phyloP scores from a whole-genome alignment of 148 eudicot species.

The Salicornia ramosissima region DNA sequence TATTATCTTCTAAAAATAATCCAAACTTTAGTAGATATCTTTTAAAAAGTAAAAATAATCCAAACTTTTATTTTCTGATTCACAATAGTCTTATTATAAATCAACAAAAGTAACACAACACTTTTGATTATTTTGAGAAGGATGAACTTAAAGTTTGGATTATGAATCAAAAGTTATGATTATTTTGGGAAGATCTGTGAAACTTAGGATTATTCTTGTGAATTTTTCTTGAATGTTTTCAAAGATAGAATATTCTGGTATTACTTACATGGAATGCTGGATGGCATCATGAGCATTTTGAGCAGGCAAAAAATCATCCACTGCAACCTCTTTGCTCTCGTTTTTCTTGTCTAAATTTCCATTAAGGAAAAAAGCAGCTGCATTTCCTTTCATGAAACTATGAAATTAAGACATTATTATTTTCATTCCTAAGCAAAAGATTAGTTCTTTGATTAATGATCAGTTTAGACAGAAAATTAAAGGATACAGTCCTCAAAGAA shows the following conservation, averaged over 20 bases:
- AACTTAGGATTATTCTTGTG: too few species aligned
- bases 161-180: too few species aligned
- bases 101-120: too few species aligned
- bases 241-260: background rate
- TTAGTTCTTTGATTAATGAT: background rate
- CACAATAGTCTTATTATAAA: too few species aligned
- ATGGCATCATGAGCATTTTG: constrained; percentile 28
- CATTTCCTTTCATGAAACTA: background rate
- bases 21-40: too few species aligned
- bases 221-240: background rate
- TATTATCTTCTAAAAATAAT: too few species aligned
- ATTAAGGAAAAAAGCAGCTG: constrained; percentile 1
- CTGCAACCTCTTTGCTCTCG: constrained; percentile 34
- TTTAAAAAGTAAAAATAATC: too few species aligned
- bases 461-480: background rate
- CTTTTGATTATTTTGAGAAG: too few species aligned
- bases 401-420: background rate
- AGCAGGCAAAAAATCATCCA: constrained; percentile 26
- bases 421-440: background rate
- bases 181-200: too few species aligned
- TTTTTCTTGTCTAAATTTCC: constrained; percentile 29
- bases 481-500: constrained; percentile 93
- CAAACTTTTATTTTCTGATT: too few species aligned
- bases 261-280: constrained; percentile 25
- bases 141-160: too few species aligned